phyloP scores from a whole-genome alignment of 495 filamentous ascomycete species.

The Trichoderma gamsii region DNA sequence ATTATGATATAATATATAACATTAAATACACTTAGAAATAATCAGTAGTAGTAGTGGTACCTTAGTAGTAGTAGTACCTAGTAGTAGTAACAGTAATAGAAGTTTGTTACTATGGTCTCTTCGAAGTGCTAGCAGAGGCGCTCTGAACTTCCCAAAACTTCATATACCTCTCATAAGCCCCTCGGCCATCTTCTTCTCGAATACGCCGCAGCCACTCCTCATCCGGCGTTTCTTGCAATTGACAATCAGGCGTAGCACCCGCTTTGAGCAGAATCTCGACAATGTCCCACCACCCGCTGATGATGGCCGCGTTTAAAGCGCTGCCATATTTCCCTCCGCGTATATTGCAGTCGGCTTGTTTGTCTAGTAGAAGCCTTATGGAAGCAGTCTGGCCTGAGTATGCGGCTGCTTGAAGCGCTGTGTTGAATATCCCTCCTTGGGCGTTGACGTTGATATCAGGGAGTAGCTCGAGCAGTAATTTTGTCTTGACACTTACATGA shows the following conservation, averaged over 20 bases:
- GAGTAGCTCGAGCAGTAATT: not conserved
- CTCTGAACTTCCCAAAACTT: not conserved
- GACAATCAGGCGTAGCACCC: conserved; percentile 6
- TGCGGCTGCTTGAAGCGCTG: no score
- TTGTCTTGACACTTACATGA: not conserved
- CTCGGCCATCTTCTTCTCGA: not conserved
- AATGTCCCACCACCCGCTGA: conserved; percentile 13
- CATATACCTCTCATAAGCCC: not conserved
- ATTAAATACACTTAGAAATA: no score
- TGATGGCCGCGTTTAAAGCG: conserved; percentile 28
- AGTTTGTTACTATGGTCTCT: no score
- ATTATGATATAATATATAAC: no score
- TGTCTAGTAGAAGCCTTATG: not conserved
- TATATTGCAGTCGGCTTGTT: not conserved
- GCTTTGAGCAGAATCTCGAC: conserved; percentile 18
- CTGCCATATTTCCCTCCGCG: conserved; percentile 21
- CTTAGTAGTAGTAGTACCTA: no score
- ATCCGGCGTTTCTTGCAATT: not conserved
- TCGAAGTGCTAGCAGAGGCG: no score
- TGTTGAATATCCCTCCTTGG: not conserved
- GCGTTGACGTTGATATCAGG: not conserved
- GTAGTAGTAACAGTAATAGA: no score
- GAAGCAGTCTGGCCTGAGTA: not conserved
- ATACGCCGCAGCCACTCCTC: not conserved
- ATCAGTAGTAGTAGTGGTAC: no score